phyloP scores from a whole-genome alignment of 2,329 filamentous ascomycete genomes.

The Lachnellula occidentalis region DNA sequence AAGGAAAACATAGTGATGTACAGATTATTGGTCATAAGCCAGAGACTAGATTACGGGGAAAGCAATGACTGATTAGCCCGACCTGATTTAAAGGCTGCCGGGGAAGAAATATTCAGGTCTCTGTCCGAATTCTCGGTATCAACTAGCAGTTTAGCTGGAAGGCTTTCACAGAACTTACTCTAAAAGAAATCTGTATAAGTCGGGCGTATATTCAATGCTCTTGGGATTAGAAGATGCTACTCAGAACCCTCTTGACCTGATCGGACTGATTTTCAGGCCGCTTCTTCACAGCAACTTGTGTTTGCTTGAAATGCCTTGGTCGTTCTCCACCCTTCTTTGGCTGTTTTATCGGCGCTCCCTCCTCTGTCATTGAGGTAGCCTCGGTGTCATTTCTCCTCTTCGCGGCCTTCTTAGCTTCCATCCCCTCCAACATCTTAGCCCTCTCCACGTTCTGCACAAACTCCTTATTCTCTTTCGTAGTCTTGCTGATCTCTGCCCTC shows the following conservation, averaged over 20 bases:
- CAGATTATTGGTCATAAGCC: too few species aligned
- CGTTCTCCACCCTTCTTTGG: conserved; percentile 31
- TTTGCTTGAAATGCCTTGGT: conserved; percentile 61
- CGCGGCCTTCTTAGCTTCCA: conserved; percentile 54
- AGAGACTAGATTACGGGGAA: too few species aligned
- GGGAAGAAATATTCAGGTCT: too few species aligned
- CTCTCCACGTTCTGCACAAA: conserved; percentile 76
- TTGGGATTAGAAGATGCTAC: conserved; percentile 53
- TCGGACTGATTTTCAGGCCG: conserved; percentile 45
- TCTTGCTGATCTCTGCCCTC: conserved; percentile 70
- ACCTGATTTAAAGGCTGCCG: too few species aligned
- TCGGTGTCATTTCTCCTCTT: conserved; percentile 37
- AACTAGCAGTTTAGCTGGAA: too few species aligned
- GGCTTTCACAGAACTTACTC: too few species aligned
- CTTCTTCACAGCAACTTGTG: conserved; percentile 48
- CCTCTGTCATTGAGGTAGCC: conserved; percentile 19
- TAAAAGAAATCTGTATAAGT: too few species aligned
- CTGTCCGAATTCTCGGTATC: too few species aligned
- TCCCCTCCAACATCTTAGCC: conserved; percentile 72
- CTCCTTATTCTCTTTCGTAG: conserved; percentile 72
- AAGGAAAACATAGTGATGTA: too few species aligned
- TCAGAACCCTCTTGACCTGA: conserved; percentile 53
- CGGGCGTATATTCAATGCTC: too few species aligned
- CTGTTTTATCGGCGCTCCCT: conserved; percentile 18
- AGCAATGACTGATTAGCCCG: too few species aligned